Percentiles rank a stretch among this genome's conserved stretches.
Evolutionary conservation across 805 yeast genomes (phyloP).

Genomic region (Candida chauliodis): DNA sequence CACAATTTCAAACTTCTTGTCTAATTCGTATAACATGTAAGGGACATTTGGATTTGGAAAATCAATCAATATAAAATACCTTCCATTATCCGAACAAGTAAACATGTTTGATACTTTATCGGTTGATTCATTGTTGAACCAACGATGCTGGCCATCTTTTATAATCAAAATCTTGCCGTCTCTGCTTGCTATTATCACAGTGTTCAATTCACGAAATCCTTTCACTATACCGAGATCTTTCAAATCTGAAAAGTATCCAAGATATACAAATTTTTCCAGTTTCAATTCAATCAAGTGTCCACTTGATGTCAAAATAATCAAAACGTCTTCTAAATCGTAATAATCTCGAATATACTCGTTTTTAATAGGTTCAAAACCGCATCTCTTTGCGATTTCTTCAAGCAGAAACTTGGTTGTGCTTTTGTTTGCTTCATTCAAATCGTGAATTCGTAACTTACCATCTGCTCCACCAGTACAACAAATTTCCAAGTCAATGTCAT

Average conservation of each 20-base stretch:
- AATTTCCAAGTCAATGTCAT: slow-evolving; percentile 35
- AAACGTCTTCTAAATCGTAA: slow-evolving; percentile 44
- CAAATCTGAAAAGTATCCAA: slow-evolving; percentile 17
- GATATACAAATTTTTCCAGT: slow-evolving; percentile 14
- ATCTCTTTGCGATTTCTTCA: slow-evolving; percentile 26
- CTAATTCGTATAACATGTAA: slow-evolving; percentile 37
- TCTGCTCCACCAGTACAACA: slow-evolving; percentile 93
- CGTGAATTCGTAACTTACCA: slow-evolving; percentile 70
- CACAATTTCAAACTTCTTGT: slow-evolving; percentile 18
- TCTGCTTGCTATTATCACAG: slow-evolving; percentile 22
- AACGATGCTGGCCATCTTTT: slow-evolving; percentile 26
- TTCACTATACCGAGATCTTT: slow-evolving; percentile 41
- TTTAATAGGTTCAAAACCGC: slow-evolving; percentile 26
- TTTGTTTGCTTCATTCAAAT: slow-evolving; percentile 29
- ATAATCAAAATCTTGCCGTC: slow-evolving; percentile 38
- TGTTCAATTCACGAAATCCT: slow-evolving; percentile 33
- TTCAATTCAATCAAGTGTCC: slow-evolving; percentile 49
- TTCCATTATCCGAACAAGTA: slow-evolving; percentile 17
- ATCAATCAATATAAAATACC: slow-evolving; percentile 47
- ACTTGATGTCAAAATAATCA: slow-evolving; percentile 53
- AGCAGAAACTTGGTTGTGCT: slow-evolving; percentile 21
- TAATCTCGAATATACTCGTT: slow-evolving; percentile 64
- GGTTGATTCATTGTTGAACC: slow-evolving; percentile 23
- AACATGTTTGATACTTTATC: slow-evolving; percentile 52
- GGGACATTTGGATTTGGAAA: slow-evolving; percentile 66